phyloP scores from a whole-genome alignment of 2,329 filamentous ascomycete genomes.

The Arthroderma sp. region DNA sequence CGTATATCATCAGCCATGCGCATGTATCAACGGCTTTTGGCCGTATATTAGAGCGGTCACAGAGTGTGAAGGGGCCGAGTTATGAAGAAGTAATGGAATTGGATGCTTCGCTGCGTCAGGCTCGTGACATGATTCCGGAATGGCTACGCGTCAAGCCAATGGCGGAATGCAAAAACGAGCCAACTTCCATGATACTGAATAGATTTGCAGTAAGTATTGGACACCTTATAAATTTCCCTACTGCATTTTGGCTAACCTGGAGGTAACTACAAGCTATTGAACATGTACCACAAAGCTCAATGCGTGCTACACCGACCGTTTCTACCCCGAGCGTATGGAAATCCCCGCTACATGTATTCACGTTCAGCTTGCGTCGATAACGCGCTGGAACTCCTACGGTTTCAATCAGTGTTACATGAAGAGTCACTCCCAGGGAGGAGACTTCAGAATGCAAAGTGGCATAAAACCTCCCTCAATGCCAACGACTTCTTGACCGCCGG shows the following conservation, averaged over 20 bases:
- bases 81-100: conserved; percentile 51
- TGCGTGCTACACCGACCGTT: conserved; percentile 84
- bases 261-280: conserved; percentile 42
- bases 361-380: conserved; percentile 75
- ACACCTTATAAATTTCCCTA: not conserved
- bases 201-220: conserved; percentile 48
- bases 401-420: conserved; percentile 60
- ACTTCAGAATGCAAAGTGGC: conserved; percentile 61
- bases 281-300: conserved; percentile 77
- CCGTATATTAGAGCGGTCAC: conserved; percentile 30
- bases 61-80: conserved; percentile 30
- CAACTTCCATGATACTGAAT: conserved; percentile 56
- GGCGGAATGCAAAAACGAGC: conserved; percentile 60
- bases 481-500: conserved; percentile 78
- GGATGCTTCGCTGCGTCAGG: conserved; percentile 43
- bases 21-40: conserved; percentile 31
- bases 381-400: conserved; percentile 65
- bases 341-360: conserved; percentile 71
- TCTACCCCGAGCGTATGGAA: conserved; percentile 61
- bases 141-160: conserved; percentile 65
- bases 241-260: conserved; percentile 7
- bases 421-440: conserved; percentile 62
- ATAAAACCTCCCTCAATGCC: conserved; percentile 63
- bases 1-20: conserved; percentile 37
- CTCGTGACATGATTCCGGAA: conserved; percentile 56